Evolutionary conservation across 768 basidiomycete species (phyloP), one percentile per base, ranked within the genome.

Genomic region (Erythrobasidium yunnanense): DNA sequence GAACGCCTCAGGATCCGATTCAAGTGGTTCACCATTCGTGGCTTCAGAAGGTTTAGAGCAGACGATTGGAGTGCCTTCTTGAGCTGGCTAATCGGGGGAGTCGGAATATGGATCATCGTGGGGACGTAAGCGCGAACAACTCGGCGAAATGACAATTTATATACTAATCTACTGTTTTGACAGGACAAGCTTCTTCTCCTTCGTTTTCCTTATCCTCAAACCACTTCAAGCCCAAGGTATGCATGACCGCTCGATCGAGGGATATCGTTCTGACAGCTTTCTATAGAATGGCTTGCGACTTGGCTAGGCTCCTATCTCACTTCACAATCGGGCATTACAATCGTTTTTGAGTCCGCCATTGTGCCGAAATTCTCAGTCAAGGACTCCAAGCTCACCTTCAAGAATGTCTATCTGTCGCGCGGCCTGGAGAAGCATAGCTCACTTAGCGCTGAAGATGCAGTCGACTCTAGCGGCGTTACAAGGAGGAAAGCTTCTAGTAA

Each of bases 41-140:
- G 88, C 2, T 99, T 95, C 78, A 83, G 93, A 51, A 85, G 83
- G 73, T 99, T 92, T 77, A 91, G 95, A 71, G 86, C 88, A 55
- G 95, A 99, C 75, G 95, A 99, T 75, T 87, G 93, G 60, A 92
- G 90, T 45, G 93, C 92, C 0, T 96, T 99, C 77, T 77, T 93
- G 33, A 91, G 88, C 56, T 92, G 90, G 88, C 90, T 95, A 70
- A 78, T 99, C 55, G 85, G 96, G 80, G 92, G 92, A 73, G 91
- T 96, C 73, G 88, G 90, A 1, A 77, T 93, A 2, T 97, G 95
- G 93, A 87, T 99, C 68, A 77, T 97, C 55, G 81, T 99, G 53
- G 91, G 91, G 77, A 97, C 90, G 85, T 89, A 73, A 77, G 87
- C 81, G 22, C 13, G 17, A 7, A 18, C 18, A 18, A n/a, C n/a